Conservation (phyloP, 2,329 filamentous ascomycete genomes). For the Pseudogymnoascus sp. region DNA sequence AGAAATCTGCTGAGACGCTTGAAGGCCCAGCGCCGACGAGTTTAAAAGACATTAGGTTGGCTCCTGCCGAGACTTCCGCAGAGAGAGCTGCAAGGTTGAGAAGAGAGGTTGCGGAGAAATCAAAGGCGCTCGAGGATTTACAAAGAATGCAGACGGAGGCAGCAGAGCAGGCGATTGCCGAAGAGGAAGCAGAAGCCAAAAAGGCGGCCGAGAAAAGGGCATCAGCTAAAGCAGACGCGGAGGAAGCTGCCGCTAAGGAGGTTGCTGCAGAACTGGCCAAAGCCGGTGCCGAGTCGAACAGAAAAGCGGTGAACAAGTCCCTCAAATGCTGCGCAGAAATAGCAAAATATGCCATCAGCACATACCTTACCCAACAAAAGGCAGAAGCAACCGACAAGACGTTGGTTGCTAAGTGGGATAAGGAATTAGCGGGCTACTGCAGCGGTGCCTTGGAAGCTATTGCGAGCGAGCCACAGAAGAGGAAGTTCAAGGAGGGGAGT, state of each 20-base stretch:
- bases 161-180: not conserved
- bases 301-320: not conserved
- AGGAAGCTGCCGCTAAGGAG: not conserved
- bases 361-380: not conserved
- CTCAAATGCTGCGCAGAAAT: not conserved
- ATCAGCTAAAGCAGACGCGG: not conserved
- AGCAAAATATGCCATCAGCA: not conserved
- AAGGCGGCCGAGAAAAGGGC: not conserved
- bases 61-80: not conserved
- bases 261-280: not conserved
- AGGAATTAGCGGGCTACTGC: not conserved
- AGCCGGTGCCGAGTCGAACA: not conserved
- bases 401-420: not conserved
- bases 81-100: not conserved
- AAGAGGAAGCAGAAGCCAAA: not conserved
- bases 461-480: not conserved
- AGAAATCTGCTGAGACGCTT: too few species aligned
- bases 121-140: not conserved
- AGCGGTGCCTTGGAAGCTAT: not conserved
- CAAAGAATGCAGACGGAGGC: not conserved
- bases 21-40: too few species aligned
- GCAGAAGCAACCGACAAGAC: not conserved
- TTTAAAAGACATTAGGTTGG: not conserved
- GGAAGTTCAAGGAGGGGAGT: not conserved
- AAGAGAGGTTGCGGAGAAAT: not conserved